phyloP scores from a whole-genome alignment of 768 basidiomycete genomes.

The Russula foetens region DNA sequence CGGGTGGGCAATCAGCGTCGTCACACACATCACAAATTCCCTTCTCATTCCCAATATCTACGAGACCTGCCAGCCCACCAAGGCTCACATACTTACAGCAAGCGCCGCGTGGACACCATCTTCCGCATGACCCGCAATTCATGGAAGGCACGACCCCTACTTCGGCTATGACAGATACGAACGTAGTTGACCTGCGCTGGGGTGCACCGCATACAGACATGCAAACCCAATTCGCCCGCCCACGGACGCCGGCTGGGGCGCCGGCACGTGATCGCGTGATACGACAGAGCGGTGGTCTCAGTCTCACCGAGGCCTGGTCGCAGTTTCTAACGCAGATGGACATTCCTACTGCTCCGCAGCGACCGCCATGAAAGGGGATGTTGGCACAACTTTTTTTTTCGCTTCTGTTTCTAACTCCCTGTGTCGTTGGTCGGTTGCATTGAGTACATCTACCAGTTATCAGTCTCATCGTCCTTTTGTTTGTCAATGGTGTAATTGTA shows the following conservation, averaged over 20 bases:
- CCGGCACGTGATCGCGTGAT: constrained; percentile 8
- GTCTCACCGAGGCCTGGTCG: constrained; percentile 15
- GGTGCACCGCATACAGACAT: not conserved
- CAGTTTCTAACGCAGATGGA: constrained; percentile 15
- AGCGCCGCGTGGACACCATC: not conserved
- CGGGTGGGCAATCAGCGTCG: not conserved
- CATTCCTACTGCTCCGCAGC: not conserved
- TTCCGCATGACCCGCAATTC: not conserved
- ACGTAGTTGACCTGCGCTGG: constrained; percentile 1
- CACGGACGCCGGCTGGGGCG: not conserved
- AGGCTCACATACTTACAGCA: not conserved
- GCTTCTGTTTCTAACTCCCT: not conserved
- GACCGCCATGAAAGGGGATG: not conserved
- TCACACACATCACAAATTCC: not conserved
- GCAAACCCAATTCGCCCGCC: not conserved
- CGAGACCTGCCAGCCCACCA: not conserved
- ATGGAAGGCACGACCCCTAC: not conserved
- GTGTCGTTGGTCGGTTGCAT: not conserved
- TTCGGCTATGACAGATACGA: not conserved
- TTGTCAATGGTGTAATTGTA: too few species aligned
- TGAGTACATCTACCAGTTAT: not conserved
- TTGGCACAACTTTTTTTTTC: too few species aligned
- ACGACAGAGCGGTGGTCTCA: constrained; percentile 15
- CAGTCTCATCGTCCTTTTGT: too few species aligned
- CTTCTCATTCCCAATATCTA: not conserved